Evolutionary conservation across 1,139 yeast species (phyloP).

Genomic region (Waltiozyma sp.): DNA sequence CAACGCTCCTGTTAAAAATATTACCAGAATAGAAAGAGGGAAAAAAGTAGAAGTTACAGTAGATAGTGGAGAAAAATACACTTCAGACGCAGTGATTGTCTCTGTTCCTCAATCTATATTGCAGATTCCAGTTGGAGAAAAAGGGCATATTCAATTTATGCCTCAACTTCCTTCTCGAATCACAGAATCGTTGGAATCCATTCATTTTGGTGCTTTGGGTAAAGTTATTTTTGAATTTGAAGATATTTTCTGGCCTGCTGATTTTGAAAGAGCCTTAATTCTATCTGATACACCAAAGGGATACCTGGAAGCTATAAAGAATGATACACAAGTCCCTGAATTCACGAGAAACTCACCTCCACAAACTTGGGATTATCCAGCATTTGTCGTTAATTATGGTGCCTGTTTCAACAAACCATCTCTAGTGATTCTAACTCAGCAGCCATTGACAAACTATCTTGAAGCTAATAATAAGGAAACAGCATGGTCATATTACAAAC

Average conservation of each 20-base stretch:
- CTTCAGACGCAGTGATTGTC: conserved; percentile 47
- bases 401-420: conserved; percentile 32
- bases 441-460: conserved; percentile 49
- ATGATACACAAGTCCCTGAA: conserved; percentile 4
- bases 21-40: conserved; percentile 21
- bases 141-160: conserved; percentile 39
- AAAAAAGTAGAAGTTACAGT: conserved; percentile 19
- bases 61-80: conserved; percentile 19
- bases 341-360: conserved; percentile 14
- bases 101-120: conserved; percentile 71
- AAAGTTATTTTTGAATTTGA: conserved; percentile 70
- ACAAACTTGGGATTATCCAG: conserved; percentile 38
- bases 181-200: conserved; percentile 31
- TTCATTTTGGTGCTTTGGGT: conserved; percentile 67
- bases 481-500: conserved; percentile 34
- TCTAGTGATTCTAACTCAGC: conserved; percentile 53
- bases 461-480: conserved; percentile 29
- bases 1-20: conserved; percentile 34
- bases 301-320: conserved; percentile 6
- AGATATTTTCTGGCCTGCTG: conserved; percentile 50
- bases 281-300: conserved; percentile 27
- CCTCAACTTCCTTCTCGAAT: conserved; percentile 47
- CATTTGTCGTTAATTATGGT: conserved; percentile 34
- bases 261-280: conserved; percentile 39
- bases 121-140: conserved; percentile 23